phyloP scores from a whole-genome alignment of 129 eudicot genomes.

The Sambucus nigra region DNA sequence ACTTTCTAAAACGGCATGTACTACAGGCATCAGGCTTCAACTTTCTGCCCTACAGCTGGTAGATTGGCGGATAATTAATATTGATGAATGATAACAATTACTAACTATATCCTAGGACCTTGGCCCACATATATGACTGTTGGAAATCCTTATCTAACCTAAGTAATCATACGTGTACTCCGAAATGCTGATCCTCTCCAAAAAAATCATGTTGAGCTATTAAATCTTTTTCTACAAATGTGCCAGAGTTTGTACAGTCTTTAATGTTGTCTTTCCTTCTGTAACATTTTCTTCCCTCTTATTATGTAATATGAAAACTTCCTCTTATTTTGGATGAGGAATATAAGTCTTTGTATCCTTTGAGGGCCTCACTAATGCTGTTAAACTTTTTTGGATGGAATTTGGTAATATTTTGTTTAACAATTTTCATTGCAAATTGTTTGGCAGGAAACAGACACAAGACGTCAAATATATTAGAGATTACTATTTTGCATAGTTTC shows the following conservation, averaged over 20 bases:
- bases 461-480: too few species aligned
- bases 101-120: neutral
- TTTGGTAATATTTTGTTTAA: too few species aligned
- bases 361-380: neutral
- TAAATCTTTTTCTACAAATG: constrained; percentile 1
- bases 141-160: neutral
- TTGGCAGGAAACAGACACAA: too few species aligned
- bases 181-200: too few species aligned
- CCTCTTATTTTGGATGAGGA: neutral
- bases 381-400: too few species aligned
- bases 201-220: neutral
- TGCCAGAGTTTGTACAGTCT: constrained; percentile 2
- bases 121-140: neutral
- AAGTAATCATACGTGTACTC: too few species aligned
- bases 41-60: neutral
- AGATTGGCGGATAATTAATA: neutral
- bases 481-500: too few species aligned
- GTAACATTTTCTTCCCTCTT: neutral
- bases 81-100: neutral
- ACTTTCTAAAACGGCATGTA: neutral
- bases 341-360: neutral
- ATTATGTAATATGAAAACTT: neutral
- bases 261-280: neutral
- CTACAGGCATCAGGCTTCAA: neutral
- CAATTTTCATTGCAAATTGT: too few species aligned